phyloP scores from a whole-genome alignment of 164 flowering plant genomes.

The Nymphaea colorata region DNA sequence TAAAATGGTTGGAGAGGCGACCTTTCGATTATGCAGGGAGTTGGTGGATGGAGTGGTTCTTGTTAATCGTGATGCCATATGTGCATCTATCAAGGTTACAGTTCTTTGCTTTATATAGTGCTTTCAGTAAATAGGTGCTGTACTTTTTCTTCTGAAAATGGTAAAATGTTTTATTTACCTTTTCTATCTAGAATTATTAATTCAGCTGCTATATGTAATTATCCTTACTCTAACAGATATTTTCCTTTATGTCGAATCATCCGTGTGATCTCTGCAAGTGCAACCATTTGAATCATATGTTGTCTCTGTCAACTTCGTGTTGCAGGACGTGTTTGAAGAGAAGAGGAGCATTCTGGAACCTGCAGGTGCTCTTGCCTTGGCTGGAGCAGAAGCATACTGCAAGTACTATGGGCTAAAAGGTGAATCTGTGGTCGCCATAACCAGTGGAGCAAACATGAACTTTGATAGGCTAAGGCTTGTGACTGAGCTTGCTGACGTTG shows the following conservation, averaged over 20 bases:
- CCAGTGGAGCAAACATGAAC: slow-evolving; percentile 99
- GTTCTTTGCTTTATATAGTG: not conserved
- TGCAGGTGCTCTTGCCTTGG: slow-evolving; percentile 95
- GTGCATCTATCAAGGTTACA: slow-evolving; percentile 94
- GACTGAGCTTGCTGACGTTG: slow-evolving; percentile 94
- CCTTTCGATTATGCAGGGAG: slow-evolving; percentile 80
- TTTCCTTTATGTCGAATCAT: too few relatives aligned
- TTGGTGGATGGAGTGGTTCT: slow-evolving; percentile 92
- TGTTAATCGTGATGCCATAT: slow-evolving; percentile 94
- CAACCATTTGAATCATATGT: too few relatives aligned
- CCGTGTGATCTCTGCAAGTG: too few relatives aligned
- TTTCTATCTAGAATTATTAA: too few relatives aligned
- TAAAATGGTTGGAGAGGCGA: slow-evolving; percentile 91
- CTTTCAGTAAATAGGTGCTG: too few relatives aligned
- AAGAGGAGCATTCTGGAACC: slow-evolving; percentile 96
- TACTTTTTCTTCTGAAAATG: too few relatives aligned
- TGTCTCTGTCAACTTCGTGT: slow-evolving; percentile 1
- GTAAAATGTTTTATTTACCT: too few relatives aligned
- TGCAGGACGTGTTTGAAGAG: slow-evolving; percentile 98
- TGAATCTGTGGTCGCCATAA: slow-evolving; percentile 66
- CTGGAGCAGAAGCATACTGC: slow-evolving; percentile 99
- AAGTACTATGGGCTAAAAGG: slow-evolving; percentile 77
- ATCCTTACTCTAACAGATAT: too few relatives aligned
- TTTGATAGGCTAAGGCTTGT: slow-evolving; percentile 88
- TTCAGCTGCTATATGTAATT: too few relatives aligned